Conservation (phyloP, 2,329 filamentous ascomycete species). For the Fusarium stilboides region DNA sequence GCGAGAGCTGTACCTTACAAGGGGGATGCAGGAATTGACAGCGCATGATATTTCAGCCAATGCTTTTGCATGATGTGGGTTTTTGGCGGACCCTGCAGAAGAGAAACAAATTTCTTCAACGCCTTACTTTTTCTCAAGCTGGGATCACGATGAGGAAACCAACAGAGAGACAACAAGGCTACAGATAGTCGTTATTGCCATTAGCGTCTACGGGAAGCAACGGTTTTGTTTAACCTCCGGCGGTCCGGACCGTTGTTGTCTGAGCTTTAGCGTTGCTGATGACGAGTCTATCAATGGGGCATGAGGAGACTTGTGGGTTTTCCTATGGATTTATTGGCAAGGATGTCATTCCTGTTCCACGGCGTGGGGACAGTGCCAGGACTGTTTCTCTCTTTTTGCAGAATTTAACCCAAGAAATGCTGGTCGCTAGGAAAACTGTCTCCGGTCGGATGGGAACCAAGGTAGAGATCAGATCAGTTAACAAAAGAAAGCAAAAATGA, state of each 20-base stretch:
- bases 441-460: not conserved
- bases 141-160: no score
- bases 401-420: not conserved
- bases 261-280: not conserved
- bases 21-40: not conserved
- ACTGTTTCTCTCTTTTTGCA: not conserved
- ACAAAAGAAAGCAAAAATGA: conserved; percentile 19
- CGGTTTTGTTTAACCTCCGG: not conserved
- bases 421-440: not conserved
- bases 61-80: not conserved
- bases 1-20: not conserved
- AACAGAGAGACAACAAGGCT: not conserved
- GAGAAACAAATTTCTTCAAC: not conserved
- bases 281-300: not conserved
- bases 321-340: conserved; percentile 4
- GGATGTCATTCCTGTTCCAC: conserved; percentile 25
- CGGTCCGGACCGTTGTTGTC: conserved; percentile 25
- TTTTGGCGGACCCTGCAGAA: not conserved
- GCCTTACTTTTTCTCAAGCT: not conserved
- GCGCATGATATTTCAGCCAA: not conserved
- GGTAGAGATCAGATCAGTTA: not conserved
- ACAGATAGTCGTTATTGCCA: no score
- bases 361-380: not conserved
- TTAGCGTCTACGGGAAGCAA: conserved; percentile 1
- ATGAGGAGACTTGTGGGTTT: not conserved